Conservation (phyloP, 441 rosid genomes). For the Cnidoscolus chayamansa region DNA sequence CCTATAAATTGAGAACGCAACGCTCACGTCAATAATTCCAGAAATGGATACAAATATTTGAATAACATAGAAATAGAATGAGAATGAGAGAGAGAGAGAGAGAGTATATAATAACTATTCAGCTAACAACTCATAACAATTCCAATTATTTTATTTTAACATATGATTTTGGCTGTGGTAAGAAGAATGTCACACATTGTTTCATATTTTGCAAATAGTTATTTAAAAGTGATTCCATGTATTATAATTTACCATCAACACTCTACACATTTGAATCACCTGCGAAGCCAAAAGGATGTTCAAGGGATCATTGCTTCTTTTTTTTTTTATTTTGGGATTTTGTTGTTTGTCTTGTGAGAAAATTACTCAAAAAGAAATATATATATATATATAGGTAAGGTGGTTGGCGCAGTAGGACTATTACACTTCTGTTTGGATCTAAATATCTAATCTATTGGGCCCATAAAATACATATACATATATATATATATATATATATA, state of each 20-base stretch:
- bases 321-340: background rate
- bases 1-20: background rate
- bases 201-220: background rate
- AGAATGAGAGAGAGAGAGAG: background rate
- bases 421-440: background rate
- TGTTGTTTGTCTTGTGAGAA: slow-evolving; percentile 24
- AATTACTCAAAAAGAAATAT: slow-evolving; percentile 13
- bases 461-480: no score
- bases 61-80: background rate
- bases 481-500: no score
- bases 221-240: background rate
- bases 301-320: background rate
- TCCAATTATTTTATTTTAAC: background rate
- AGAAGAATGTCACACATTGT: background rate
- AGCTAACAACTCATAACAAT: background rate
- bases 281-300: slow-evolving; percentile 12
- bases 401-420: background rate
- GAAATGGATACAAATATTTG: background rate
- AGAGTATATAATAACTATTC: background rate
- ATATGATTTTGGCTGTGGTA: background rate
- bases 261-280: slow-evolving; percentile 7
- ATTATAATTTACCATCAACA: background rate
- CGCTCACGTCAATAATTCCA: background rate
- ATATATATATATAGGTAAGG: no score
- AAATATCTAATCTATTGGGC: background rate